phyloP scores from a whole-genome alignment of 106 monocot species.

The Ottelia alismoides region DNA sequence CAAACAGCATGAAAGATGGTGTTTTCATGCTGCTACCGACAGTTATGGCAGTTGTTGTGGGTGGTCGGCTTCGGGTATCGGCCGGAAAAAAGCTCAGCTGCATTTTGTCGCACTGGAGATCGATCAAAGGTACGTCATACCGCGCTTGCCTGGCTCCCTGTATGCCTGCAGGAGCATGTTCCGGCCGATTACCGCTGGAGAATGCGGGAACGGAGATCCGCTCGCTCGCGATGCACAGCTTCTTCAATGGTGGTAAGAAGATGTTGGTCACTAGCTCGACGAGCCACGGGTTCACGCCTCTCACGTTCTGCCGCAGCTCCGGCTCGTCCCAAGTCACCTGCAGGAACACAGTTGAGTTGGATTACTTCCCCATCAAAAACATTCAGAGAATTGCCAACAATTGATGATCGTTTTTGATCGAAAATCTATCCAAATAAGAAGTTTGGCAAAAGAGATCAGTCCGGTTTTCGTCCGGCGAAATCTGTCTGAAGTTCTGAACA shows the following conservation, averaged over 20 bases:
- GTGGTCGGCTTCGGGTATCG: constrained; percentile 11
- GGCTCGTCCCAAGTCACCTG: constrained; percentile 89
- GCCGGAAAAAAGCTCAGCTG: constrained; percentile 25
- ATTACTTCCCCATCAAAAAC: too few relatives aligned
- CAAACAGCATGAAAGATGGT: constrained; percentile 49
- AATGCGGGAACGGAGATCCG: constrained; percentile 31
- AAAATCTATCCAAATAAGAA: too few relatives aligned
- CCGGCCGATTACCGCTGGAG: constrained; percentile 18
- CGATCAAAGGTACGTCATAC: constrained; percentile 38
- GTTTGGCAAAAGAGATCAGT: too few relatives aligned
- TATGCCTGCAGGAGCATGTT: constrained; percentile 57
- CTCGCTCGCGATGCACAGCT: constrained; percentile 22
- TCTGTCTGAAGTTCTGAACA: too few relatives aligned
- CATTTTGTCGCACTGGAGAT: constrained; percentile 45
- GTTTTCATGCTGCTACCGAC: constrained; percentile 19
- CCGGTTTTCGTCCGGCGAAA: too few relatives aligned
- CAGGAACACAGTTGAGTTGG: too few relatives aligned
- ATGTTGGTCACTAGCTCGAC: constrained; percentile 51
- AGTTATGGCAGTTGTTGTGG: constrained; percentile 9
- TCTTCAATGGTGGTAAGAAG: constrained; percentile 52
- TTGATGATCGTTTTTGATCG: too few relatives aligned
- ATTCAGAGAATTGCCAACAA: too few relatives aligned
- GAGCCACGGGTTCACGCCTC: constrained; percentile 61
- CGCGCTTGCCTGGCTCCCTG: constrained; percentile 85
- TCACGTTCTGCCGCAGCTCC: constrained; percentile 66